Evolutionary conservation across 2,329 filamentous ascomycete genomes (phyloP), one percentile per base, ranked within the genome.

Genomic region (Fusarium heterosporum): DNA sequence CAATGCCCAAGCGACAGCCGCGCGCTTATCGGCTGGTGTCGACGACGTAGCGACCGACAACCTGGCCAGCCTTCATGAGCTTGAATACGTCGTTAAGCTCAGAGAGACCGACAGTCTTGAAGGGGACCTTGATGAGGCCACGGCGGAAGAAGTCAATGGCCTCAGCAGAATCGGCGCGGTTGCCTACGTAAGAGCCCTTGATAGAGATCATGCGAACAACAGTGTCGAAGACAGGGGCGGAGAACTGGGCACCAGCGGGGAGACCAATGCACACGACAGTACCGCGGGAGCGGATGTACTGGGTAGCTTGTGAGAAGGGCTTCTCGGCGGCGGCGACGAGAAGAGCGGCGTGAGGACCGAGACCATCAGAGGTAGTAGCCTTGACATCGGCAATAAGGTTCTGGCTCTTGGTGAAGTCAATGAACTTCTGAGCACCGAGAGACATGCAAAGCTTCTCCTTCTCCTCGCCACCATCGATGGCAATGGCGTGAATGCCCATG

Each of bases 301-400:
- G 89, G 46, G 92, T 89, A 40, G 95, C 95, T 83, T 97, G 94
- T 82, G 97, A 93, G 89, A 97, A 97, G 53, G 95, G 95, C 84
- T 90, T 93, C 86, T 97, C 94, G 72, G 84, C 87, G 51, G 93
- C 93, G 64, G 95, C 94, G 62, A 97, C 88, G 42, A 97, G 85
- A 69, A 97, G 84, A 64, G 95, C 93, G 38, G 93, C 94, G 74
- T 97, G 91, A 7, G 94, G 93, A 51, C 95, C 95, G 16, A 93
- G 85, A 19, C 92, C 92, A 72, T 95, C 93, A 28, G 87, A 81
- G 2, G 93, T 96, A 28, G 90, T 89, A 45, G 88, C 89, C 83
- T 93, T 92, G 68, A 97, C 94, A 69, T 96, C 93, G 71, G 87
- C 87, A 71, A 97, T 90, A 26, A 97, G 79, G 80, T 97, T 90